phyloP scores from a whole-genome alignment of 345 rosid species.

The Geranium rotundifolium region DNA sequence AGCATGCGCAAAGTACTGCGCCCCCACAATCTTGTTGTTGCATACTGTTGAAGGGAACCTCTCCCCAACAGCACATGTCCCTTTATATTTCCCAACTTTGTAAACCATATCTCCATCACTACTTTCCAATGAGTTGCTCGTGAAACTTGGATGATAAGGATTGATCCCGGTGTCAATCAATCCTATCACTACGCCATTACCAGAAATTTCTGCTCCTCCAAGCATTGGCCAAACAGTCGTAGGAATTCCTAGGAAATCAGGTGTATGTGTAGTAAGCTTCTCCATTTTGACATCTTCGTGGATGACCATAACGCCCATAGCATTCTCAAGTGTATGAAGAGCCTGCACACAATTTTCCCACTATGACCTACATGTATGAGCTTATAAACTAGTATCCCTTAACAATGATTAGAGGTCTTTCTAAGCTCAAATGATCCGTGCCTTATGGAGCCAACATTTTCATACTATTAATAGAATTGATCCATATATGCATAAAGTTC shows the following conservation, averaged over 20 bases:
- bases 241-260: constrained; percentile 31
- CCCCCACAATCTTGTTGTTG: constrained; percentile 35
- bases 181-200: constrained; percentile 41
- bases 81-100: constrained; percentile 19
- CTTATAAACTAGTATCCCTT: no score
- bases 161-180: constrained; percentile 39
- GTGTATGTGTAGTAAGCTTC: constrained; percentile 35
- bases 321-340: constrained; percentile 16
- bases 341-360: constrained; percentile 14
- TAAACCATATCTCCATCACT: not conserved
- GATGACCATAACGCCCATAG: constrained; percentile 22
- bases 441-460: not conserved
- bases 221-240: constrained; percentile 24
- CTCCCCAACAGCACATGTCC: constrained; percentile 27
- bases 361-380: no score
- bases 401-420: not conserved
- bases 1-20: constrained; percentile 36
- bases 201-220: constrained; percentile 25
- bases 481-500: not conserved
- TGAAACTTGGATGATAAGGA: constrained; percentile 37
- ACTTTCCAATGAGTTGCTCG: constrained; percentile 3
- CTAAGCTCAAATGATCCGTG: not conserved
- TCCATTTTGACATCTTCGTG: constrained; percentile 34
- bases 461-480: not conserved
- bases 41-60: constrained; percentile 26